Percentiles rank a stretch among this genome's conserved stretches.
Conservation (phyloP, 2,329 filamentous ascomycete genomes). For the Penicillium sp. region DNA sequence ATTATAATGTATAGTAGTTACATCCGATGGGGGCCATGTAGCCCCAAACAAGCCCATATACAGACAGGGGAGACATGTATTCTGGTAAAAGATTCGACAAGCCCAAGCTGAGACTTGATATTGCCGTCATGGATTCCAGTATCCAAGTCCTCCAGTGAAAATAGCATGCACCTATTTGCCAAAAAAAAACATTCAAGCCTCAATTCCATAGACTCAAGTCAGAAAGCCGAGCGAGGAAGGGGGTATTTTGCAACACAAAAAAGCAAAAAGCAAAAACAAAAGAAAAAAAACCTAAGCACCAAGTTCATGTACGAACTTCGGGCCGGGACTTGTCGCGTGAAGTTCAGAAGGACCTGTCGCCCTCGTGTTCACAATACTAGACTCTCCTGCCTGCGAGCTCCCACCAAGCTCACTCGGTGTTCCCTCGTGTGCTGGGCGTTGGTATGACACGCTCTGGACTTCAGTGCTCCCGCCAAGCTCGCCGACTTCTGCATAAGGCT, state of each 20-base stretch:
- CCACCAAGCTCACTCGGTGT: neutral
- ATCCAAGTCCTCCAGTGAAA: neutral
- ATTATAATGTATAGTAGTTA: neutral
- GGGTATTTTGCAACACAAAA: neutral
- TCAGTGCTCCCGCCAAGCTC: neutral
- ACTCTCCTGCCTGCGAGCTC: neutral
- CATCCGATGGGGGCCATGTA: neutral
- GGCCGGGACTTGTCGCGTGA: neutral
- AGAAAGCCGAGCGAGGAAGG: neutral
- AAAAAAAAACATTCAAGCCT: neutral
- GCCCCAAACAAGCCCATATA: neutral
- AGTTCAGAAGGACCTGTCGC: neutral
- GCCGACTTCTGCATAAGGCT: neutral
- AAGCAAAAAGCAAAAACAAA: neutral
- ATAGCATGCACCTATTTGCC: neutral
- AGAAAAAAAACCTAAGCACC: neutral
- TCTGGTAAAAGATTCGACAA: neutral
- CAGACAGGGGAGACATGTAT: neutral
- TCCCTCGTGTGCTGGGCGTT: neutral
- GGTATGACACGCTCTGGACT: neutral
- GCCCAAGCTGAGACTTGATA: neutral
- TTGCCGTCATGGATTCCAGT: neutral
- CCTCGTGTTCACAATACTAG: neutral
- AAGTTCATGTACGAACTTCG: conserved; percentile 1
- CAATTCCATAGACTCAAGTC: neutral